Conservation (phyloP, 2,329 filamentous ascomycete genomes). For the Fusarium gaditjirri region DNA sequence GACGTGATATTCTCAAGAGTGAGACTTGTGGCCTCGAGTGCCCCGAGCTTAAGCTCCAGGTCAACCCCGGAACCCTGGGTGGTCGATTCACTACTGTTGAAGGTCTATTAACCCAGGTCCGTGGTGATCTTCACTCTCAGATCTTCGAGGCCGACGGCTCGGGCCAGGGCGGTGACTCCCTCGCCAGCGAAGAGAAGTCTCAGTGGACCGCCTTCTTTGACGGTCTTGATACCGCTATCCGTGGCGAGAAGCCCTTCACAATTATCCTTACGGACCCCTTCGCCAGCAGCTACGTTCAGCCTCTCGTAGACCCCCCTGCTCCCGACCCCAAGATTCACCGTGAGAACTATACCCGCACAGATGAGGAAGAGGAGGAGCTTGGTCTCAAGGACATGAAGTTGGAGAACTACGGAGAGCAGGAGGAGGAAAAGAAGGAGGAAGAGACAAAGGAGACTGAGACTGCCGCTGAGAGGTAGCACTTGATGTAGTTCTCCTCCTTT, state of each 20-base stretch:
- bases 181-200: slow-evolving; percentile 70
- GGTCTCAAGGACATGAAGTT: slow-evolving; percentile 93
- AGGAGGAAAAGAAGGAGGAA: slow-evolving; percentile 43
- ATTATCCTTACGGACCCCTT: slow-evolving; percentile 88
- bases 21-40: slow-evolving; percentile 90
- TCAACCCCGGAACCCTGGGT: slow-evolving; percentile 93
- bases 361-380: slow-evolving; percentile 93
- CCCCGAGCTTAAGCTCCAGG: slow-evolving; percentile 85
- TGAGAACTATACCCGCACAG: slow-evolving; percentile 86
- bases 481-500: neutral
- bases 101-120: slow-evolving; percentile 90
- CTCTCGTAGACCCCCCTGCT: slow-evolving; percentile 76
- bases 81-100: slow-evolving; percentile 98
- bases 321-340: slow-evolving; percentile 82
- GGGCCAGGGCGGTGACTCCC: slow-evolving; percentile 78
- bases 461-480: slow-evolving; percentile 25
- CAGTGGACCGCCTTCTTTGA: slow-evolving; percentile 87
- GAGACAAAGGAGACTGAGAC: slow-evolving; percentile 25
- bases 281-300: slow-evolving; percentile 93
- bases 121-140: slow-evolving; percentile 85
- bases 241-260: slow-evolving; percentile 82
- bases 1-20: slow-evolving; percentile 93
- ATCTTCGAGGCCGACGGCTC: slow-evolving; percentile 81
- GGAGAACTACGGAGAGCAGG: slow-evolving; percentile 76
- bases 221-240: slow-evolving; percentile 79